A percentile compares a stretch with the other conserved stretches of the same genome.
Conservation (phyloP, 2,329 filamentous ascomycete species). For the Diaporthe velutina region DNA sequence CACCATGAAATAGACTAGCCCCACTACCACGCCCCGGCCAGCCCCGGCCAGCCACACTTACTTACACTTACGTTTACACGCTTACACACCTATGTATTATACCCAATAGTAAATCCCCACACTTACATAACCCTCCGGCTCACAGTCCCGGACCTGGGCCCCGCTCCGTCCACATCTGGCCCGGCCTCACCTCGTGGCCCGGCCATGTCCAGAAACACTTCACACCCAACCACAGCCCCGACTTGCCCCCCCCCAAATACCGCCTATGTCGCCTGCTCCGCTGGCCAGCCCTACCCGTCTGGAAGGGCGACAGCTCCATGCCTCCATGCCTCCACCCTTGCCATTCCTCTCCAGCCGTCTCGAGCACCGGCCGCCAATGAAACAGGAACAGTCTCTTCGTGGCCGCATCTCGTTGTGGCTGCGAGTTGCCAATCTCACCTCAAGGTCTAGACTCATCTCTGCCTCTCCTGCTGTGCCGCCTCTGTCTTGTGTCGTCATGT, state of each 20-base stretch:
- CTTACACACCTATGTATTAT: too few relatives aligned
- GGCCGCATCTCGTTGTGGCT: background rate
- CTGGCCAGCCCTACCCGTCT: background rate
- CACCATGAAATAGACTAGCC: background rate
- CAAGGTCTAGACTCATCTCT: slow-evolving; percentile 1
- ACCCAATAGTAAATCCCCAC: too few relatives aligned
- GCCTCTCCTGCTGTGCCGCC: background rate
- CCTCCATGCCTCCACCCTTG: background rate
- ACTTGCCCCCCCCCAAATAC: background rate
- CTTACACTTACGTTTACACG: too few relatives aligned
- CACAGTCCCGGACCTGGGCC: background rate
- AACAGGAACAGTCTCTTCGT: slow-evolving; percentile 30
- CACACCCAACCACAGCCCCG: slow-evolving; percentile 8
- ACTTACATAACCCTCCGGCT: background rate
- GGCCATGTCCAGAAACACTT: slow-evolving; percentile 19
- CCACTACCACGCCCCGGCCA: background rate
- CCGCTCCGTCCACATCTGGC: slow-evolving; percentile 13
- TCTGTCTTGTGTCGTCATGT: background rate
- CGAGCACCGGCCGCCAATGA: slow-evolving; percentile 17
- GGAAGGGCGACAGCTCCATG: background rate
- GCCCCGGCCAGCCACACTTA: background rate
- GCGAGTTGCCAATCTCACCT: background rate
- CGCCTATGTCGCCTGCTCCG: background rate
- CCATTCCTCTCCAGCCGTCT: background rate
- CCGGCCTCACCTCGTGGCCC: slow-evolving; percentile 24